Conservation (phyloP, 768 basidiomycete genomes). For the Termitomyces sp. region DNA sequence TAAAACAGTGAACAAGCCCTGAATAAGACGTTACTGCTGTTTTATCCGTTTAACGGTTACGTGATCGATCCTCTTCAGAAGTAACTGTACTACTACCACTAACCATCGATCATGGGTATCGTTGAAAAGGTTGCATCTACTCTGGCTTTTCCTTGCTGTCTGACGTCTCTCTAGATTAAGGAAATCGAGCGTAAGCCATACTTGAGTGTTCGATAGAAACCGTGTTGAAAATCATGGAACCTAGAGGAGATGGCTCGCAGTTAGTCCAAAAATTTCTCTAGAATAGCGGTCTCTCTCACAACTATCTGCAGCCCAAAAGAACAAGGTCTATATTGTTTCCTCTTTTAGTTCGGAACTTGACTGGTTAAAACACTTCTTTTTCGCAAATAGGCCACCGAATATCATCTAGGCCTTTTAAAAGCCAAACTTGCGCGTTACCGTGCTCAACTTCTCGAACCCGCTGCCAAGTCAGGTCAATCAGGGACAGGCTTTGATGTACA, state of each 20-base stretch:
- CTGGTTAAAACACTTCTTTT: conserved; percentile 6
- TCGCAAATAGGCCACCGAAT: conserved; percentile 76
- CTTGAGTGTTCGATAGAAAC: background rate
- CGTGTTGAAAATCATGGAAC: background rate
- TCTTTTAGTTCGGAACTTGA: background rate
- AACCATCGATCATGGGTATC: conserved; percentile 77
- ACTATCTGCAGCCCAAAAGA: conserved; percentile 73
- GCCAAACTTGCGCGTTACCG: conserved; percentile 94
- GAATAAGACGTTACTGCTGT: background rate
- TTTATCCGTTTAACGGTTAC: background rate
- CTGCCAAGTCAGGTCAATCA: conserved; percentile 72
- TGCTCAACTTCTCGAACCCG: conserved; percentile 89
- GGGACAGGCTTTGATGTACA: conserved; percentile 88
- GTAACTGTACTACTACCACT: background rate
- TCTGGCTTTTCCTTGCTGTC: background rate
- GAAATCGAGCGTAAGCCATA: conserved; percentile 81
- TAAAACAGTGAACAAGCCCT: background rate
- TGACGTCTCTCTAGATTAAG: conserved; percentile 59
- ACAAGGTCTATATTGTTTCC: conserved; percentile 55
- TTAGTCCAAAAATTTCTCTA: conserved; percentile 34
- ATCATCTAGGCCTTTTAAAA: conserved; percentile 89
- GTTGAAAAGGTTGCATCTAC: conserved; percentile 67
- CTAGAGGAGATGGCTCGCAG: conserved; percentile 97
- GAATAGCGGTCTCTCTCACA: conserved; percentile 1
- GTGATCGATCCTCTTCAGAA: conserved; percentile 8